These are phyloP conservation scores for Cavenderia fasciculata DNA, from an alignment of 78 protist genomes.

Conservation along the genomic window DNA sequence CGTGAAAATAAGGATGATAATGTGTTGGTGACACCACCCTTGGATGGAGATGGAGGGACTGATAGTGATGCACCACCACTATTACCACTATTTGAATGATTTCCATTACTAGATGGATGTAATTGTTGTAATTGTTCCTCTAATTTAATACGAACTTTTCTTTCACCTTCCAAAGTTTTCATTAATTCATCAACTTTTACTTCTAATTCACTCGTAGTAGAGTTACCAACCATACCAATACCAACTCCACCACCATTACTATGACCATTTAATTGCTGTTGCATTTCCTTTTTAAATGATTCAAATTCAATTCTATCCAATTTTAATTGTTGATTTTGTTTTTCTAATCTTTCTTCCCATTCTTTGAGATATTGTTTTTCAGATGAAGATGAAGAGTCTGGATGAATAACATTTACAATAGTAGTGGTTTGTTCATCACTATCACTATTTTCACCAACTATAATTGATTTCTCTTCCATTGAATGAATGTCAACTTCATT, in stretches of 20 bases:
- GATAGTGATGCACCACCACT: not conserved
- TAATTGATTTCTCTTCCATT: not conserved
- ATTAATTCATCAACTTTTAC: conserved; percentile 36
- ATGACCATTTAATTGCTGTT: not conserved
- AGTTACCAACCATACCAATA: not conserved
- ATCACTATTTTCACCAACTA: not conserved
- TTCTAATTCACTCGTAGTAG: conserved; percentile 7
- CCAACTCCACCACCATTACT: not conserved
- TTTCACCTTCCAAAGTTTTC: conserved; percentile 32
- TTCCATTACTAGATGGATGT: too few relatives aligned
- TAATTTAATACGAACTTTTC: conserved; percentile 6
- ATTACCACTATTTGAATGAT: too few relatives aligned
- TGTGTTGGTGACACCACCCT: conserved; percentile 18
- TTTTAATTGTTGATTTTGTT: not conserved
- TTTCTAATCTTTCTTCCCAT: conserved; percentile 12
- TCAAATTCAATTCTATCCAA: not conserved
- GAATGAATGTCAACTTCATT: not conserved
- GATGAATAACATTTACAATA: too few relatives aligned
- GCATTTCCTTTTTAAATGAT: not conserved
- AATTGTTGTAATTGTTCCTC: conserved; percentile 4
- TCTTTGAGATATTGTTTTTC: not conserved
- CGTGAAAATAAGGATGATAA: conserved; percentile 26
- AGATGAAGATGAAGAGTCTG: too few relatives aligned
- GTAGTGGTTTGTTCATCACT: conserved; percentile 1
- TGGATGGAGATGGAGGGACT: not conserved